Percentiles rank a stretch among this genome's conserved stretches.
phyloP scores from a whole-genome alignment of 352 stramenopile species.

The Globisporangium recalcitrans region DNA sequence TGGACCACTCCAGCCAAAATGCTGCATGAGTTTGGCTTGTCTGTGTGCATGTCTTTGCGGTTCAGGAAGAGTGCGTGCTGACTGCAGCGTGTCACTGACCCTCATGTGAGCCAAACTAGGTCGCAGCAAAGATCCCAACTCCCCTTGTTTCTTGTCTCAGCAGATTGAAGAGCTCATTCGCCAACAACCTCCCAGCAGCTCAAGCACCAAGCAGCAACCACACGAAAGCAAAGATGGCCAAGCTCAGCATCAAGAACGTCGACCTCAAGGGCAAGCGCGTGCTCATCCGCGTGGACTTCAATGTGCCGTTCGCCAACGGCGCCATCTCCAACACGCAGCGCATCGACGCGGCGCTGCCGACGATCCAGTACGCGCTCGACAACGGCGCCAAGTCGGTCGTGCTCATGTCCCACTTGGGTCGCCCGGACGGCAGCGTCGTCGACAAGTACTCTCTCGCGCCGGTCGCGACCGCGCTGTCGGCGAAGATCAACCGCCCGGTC shows the following conservation, averaged over 20 bases:
- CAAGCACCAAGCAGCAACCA: slow-evolving; percentile 14
- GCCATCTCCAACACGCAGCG: slow-evolving; percentile 98
- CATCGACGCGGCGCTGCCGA: slow-evolving; percentile 95
- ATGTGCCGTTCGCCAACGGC: slow-evolving; percentile 96
- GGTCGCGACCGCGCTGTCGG: slow-evolving; percentile 89
- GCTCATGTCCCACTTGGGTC: slow-evolving; percentile 97
- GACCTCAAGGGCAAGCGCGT: slow-evolving; percentile 97
- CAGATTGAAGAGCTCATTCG: slow-evolving; percentile 27
- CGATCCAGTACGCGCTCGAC: slow-evolving; percentile 95
- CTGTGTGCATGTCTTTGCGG: no score
- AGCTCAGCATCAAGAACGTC: slow-evolving; percentile 90
- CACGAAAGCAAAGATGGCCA: slow-evolving; percentile 41
- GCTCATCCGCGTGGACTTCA: slow-evolving; percentile 99
- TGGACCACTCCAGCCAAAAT: no score
- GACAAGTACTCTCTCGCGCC: slow-evolving; percentile 96
- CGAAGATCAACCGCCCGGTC: slow-evolving; percentile 90
- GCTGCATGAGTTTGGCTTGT: no score
- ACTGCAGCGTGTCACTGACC: slow-evolving; percentile 15
- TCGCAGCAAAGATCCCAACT: slow-evolving; percentile 1
- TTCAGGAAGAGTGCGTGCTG: slow-evolving; percentile 3
- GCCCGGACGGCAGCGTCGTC: slow-evolving; percentile 91
- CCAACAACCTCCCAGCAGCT: slow-evolving; percentile 23
- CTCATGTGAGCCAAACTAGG: slow-evolving; percentile 7
- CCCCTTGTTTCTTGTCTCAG: background rate
- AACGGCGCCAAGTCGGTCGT: slow-evolving; percentile 98